Evolutionary conservation across 169 alveolate genomes (phyloP).

Genomic region (Besnoitia besnoiti): DNA sequence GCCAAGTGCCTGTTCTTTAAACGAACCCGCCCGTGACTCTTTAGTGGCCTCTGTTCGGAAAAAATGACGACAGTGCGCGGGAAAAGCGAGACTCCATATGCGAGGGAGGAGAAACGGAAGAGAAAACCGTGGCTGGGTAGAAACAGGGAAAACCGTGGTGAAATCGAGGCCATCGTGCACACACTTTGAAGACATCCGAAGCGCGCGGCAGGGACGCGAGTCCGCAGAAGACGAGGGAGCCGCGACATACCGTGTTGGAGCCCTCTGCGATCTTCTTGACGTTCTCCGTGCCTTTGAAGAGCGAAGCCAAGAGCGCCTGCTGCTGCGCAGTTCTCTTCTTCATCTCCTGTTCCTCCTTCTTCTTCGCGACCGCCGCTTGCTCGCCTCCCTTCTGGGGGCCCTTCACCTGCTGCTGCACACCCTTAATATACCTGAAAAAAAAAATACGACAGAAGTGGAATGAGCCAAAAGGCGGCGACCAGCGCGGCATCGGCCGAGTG

Average conservation of each 20-base stretch:
- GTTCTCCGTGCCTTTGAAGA: slow-evolving; percentile 81
- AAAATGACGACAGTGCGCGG: no score
- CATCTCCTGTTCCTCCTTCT: slow-evolving; percentile 90
- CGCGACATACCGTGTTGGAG: slow-evolving; percentile 15
- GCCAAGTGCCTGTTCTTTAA: no score
- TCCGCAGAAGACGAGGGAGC: neutral
- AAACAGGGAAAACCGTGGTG: neutral
- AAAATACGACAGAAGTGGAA: neutral
- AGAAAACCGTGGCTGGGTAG: no score
- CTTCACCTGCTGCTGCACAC: slow-evolving; percentile 69
- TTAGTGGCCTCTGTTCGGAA: no score
- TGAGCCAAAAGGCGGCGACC: neutral
- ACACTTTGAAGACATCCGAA: neutral
- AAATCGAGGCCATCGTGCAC: neutral
- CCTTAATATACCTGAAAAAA: slow-evolving; percentile 68
- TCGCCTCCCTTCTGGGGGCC: slow-evolving; percentile 53
- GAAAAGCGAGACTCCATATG: no score
- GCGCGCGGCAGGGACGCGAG: neutral
- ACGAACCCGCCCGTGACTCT: no score
- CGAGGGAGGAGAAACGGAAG: no score
- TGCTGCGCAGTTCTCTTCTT: slow-evolving; percentile 93
- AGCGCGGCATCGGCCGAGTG: neutral
- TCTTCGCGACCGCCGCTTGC: slow-evolving; percentile 39
- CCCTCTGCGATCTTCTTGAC: slow-evolving; percentile 77
- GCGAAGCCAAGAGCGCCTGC: slow-evolving; percentile 92